Evolutionary conservation across 306 rosid species (phyloP).

Genomic region (Urtica urens): DNA sequence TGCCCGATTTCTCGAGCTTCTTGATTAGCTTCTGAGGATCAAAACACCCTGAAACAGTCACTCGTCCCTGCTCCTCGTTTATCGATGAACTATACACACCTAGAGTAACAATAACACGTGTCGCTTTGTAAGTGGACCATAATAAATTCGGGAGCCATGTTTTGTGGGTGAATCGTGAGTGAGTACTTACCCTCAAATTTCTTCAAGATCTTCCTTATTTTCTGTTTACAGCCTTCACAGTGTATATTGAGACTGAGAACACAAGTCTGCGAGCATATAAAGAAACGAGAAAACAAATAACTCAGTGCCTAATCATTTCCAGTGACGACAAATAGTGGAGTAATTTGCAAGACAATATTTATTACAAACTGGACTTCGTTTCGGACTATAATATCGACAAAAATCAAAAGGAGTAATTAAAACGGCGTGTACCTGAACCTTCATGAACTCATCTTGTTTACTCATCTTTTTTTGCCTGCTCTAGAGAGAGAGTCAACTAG

Average conservation of each 20-base stretch:
- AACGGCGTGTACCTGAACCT: slow-evolving; percentile 53
- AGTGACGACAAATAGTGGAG: background rate
- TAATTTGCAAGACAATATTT: no score
- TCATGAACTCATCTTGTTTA: slow-evolving; percentile 67
- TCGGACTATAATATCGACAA: background rate
- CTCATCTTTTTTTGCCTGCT: slow-evolving; percentile 43
- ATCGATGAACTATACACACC: slow-evolving; percentile 39
- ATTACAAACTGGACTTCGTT: no score
- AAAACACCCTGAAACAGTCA: slow-evolving; percentile 32
- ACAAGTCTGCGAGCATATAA: slow-evolving; percentile 42
- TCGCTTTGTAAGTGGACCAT: no score
- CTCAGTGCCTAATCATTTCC: background rate
- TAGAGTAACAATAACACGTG: background rate
- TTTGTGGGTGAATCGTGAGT: no score
- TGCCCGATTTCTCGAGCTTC: slow-evolving; percentile 49
- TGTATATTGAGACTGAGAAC: slow-evolving; percentile 67
- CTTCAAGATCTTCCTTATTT: slow-evolving; percentile 71
- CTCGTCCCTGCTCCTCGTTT: slow-evolving; percentile 55
- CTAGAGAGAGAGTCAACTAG: slow-evolving; percentile 4
- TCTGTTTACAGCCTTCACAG: slow-evolving; percentile 79
- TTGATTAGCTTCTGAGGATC: slow-evolving; percentile 51
- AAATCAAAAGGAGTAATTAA: slow-evolving; percentile 3
- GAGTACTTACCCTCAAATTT: slow-evolving; percentile 64
- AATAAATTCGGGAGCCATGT: no score
- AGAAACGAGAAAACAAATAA: slow-evolving; percentile 1